These are phyloP conservation scores for Verticillium albo-atrum DNA, from an alignment of 2,329 filamentous ascomycete species.

Conservation along the genomic window DNA sequence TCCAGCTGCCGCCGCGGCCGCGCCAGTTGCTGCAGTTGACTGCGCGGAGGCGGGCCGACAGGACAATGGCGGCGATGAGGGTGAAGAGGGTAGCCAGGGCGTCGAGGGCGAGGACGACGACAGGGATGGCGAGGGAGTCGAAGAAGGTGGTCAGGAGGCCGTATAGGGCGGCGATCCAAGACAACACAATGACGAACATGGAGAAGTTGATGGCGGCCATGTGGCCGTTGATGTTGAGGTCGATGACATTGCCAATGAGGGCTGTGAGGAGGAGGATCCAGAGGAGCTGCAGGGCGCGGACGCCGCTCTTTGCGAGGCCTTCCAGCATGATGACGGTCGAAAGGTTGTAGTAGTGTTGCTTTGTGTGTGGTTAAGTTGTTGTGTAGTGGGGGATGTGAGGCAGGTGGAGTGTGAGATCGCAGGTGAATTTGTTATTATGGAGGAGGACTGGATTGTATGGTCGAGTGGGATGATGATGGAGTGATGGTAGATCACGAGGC, in stretches of 20 bases:
- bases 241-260: conserved; percentile 55
- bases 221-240: conserved; percentile 40
- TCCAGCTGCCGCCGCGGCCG: conserved; percentile 36
- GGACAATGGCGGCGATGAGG: conserved; percentile 65
- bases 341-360: not conserved
- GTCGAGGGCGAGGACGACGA: conserved; percentile 54
- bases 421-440: not conserved
- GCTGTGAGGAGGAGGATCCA: conserved; percentile 49
- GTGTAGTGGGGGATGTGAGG: not conserved
- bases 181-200: conserved; percentile 66
- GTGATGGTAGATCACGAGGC: not conserved
- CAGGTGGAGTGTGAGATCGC: too few species aligned
- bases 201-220: conserved; percentile 54
- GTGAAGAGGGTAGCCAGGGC: conserved; percentile 60
- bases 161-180: conserved; percentile 61
- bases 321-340: conserved; percentile 21
- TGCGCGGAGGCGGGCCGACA: conserved; percentile 63
- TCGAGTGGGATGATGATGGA: not conserved
- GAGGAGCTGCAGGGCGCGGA: conserved; percentile 47
- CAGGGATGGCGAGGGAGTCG: conserved; percentile 44
- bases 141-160: conserved; percentile 54
- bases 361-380: not conserved
- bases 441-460: not conserved
- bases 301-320: conserved; percentile 36
- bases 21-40: conserved; percentile 60